phyloP scores from a whole-genome alignment of 1,284 basidiomycete genomes.

The Coniophora puteana region DNA sequence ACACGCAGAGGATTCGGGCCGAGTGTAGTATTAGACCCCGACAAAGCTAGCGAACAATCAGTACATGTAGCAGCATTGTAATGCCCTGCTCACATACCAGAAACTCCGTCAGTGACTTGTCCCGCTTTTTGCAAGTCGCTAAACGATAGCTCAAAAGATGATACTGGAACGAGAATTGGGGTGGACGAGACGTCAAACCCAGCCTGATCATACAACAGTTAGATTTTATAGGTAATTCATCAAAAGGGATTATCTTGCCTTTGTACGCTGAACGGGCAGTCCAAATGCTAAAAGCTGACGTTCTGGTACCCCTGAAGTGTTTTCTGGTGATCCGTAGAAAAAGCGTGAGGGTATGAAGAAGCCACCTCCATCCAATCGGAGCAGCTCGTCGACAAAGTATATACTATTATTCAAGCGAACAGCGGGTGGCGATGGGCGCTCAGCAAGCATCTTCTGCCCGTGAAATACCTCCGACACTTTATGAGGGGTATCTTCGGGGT shows the following conservation, averaged over 20 bases:
- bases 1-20: constrained; percentile 21
- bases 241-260: too few relatives aligned
- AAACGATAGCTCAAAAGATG: too few relatives aligned
- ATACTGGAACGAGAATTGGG: constrained; percentile 4
- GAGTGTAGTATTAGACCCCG: constrained; percentile 3
- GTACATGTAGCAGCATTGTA: too few relatives aligned
- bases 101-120: too few relatives aligned
- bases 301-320: too few relatives aligned
- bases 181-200: constrained; percentile 11
- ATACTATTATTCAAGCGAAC: constrained; percentile 9
- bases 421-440: constrained; percentile 17
- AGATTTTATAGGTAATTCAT: too few relatives aligned
- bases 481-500: constrained; percentile 20
- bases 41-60: constrained; percentile 6
- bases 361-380: constrained; percentile 7
- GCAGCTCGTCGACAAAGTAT: constrained; percentile 24
- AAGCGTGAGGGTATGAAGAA: constrained; percentile 22
- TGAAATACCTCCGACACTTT: constrained; percentile 21
- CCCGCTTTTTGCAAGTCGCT: too few relatives aligned
- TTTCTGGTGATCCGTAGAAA: too few relatives aligned
- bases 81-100: too few relatives aligned
- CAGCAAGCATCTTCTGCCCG: constrained; percentile 21
- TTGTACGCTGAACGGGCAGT: too few relatives aligned
- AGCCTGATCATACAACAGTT: too few relatives aligned
- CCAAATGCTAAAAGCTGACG: too few relatives aligned